Evolutionary conservation across 441 rosid genomes (phyloP), one percentile per base, ranked within the genome.

Genomic region (Monsonia emarginata): DNA sequence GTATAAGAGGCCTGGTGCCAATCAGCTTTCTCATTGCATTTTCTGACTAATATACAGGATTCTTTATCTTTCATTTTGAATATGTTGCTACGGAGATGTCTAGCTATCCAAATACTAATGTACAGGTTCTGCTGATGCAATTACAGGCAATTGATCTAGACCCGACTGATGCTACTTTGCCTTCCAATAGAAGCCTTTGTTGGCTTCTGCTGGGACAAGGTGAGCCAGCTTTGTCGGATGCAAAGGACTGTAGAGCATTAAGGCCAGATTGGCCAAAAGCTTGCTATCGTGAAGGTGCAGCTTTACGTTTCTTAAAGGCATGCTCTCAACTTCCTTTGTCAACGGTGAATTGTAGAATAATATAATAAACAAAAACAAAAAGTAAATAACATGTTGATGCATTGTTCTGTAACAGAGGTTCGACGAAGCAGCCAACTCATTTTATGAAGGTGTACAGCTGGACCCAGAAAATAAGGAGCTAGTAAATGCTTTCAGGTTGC

Each of bases 281-380:
- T 48, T 93, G 88, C 78, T 93, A 82, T 70, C 81, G 96, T 70
- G 98, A 93, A 85, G 98, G 98, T 1, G 90, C 95, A 68, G 96
- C 97, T 74, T 81, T 88, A 65, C 86, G 84, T 21, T 71, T 87
- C 48, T 78, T 90, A 72, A 84, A 87, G 91, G 96, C 76, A 79
- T 66, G 72, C 38, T 31, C 32, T 71, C 52, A 27, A 61, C 16
- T 6, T 54, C 19, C 25, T 64, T 26, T 25, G n/a, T 9, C 16
- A 50, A 61, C 27, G 4, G 38, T 54, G 3, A 1, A 8, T 48
- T 25, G 18, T 11, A n/a, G n/a, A n/a, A n/a, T n/a, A n/a, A n/a
- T n/a, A n/a, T n/a, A n/a, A n/a, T n/a, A n/a, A n/a, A n/a, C n/a
- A 18, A 60, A 64, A 36, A 18, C 36, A 58, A 4, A 27, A 6